phyloP scores from a whole-genome alignment of 2,329 filamentous ascomycete genomes.

The Penicillium aurantiogriseum region DNA sequence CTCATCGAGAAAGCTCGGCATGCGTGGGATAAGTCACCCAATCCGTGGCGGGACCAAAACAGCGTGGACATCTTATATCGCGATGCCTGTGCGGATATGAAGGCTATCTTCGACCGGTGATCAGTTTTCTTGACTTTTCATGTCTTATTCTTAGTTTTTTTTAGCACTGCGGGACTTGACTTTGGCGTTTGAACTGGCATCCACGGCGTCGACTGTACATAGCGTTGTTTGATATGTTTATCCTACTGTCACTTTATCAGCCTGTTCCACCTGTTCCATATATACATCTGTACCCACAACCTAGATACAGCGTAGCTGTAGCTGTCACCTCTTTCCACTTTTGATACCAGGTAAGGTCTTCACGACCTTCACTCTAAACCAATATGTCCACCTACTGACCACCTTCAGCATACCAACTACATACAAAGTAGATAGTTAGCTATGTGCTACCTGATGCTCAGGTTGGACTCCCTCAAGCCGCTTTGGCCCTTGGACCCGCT shows the following conservation, averaged over 20 bases:
- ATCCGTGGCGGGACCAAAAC: constrained; percentile 48
- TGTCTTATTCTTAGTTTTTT: constrained; percentile 1
- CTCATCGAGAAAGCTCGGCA: constrained; percentile 49
- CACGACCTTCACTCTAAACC: too few species aligned
- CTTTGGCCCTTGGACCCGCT: too few species aligned
- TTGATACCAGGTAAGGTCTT: too few species aligned
- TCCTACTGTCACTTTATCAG: not conserved
- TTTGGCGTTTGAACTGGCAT: constrained; percentile 9
- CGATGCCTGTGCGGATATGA: constrained; percentile 46
- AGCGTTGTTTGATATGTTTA: constrained; percentile 2
- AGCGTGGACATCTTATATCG: constrained; percentile 44
- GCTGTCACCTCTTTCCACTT: too few species aligned
- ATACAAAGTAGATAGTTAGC: too few species aligned
- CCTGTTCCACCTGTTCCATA: not conserved
- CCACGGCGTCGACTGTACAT: constrained; percentile 6
- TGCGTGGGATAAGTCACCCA: constrained; percentile 50
- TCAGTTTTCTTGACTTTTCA: not conserved
- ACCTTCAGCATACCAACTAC: too few species aligned
- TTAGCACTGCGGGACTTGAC: constrained; percentile 5
- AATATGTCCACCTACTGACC: too few species aligned
- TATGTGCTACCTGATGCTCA: too few species aligned
- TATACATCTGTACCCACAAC: not conserved
- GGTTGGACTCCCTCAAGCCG: too few species aligned
- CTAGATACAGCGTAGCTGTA: not conserved
- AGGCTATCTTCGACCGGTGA: constrained; percentile 39